Conservation (phyloP, 495 filamentous ascomycete species). For the Xylaria castorea region DNA sequence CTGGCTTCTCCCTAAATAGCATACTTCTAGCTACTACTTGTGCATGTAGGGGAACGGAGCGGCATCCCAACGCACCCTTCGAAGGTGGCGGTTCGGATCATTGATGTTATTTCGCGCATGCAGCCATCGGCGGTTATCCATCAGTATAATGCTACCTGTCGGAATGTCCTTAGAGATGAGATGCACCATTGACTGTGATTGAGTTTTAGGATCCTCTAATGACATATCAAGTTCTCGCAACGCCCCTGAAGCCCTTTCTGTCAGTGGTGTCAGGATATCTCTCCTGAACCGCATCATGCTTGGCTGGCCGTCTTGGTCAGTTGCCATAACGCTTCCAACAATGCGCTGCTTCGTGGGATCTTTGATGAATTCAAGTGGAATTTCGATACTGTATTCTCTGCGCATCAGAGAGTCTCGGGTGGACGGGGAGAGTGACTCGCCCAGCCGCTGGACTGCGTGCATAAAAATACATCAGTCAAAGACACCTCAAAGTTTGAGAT, state of each 20-base stretch:
- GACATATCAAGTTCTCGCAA: not conserved
- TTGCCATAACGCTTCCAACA: conserved; percentile 8
- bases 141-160: conserved; percentile 40
- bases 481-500: not conserved
- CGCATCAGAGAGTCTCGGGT: conserved; percentile 29
- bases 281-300: conserved; percentile 40
- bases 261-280: conserved; percentile 40
- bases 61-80: conserved; percentile 48
- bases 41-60: conserved; percentile 1
- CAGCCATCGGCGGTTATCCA: conserved; percentile 50
- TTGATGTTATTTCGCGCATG: conserved; percentile 48
- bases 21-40: not conserved
- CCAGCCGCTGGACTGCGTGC: conserved; percentile 46
- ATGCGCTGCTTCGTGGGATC: conserved; percentile 28
- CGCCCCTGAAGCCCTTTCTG: conserved; percentile 36
- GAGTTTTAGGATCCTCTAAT: not conserved
- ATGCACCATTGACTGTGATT: conserved; percentile 20
- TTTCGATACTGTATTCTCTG: conserved; percentile 37
- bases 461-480: conserved; percentile 46
- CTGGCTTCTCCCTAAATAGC: not conserved
- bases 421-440: conserved; percentile 36
- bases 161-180: conserved; percentile 38
- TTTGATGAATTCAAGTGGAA: conserved; percentile 47
- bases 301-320: not conserved
- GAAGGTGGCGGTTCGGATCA: conserved; percentile 46